phyloP scores from a whole-genome alignment of 805 yeast genomes.

The Saccharomycopsis babjevae region DNA sequence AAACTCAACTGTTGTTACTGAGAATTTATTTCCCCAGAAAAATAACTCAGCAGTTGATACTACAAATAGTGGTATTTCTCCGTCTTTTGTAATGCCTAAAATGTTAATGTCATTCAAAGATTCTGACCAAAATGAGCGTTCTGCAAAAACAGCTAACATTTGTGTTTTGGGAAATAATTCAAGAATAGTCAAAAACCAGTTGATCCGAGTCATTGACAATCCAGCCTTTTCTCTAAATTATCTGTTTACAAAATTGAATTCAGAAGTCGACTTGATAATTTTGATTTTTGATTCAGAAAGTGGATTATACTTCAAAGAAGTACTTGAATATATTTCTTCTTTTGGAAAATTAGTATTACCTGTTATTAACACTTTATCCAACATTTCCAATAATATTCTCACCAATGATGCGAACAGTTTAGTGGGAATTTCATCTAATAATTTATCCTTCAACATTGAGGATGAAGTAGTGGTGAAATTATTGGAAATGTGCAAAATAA shows the following conservation, averaged over 20 bases:
- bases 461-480: slow-evolving; percentile 9
- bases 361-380: slow-evolving; percentile 4
- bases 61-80: not conserved
- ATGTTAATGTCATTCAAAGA: slow-evolving; percentile 8
- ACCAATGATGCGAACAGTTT: slow-evolving; percentile 2
- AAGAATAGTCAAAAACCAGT: slow-evolving; percentile 5
- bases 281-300: slow-evolving; percentile 15
- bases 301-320: slow-evolving; percentile 15
- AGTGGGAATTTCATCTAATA: not conserved
- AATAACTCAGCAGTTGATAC: not conserved
- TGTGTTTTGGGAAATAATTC: slow-evolving; percentile 16
- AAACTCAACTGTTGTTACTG: not conserved
- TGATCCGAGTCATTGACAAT: slow-evolving; percentile 1
- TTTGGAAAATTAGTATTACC: slow-evolving; percentile 14
- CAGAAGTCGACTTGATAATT: slow-evolving; percentile 13
- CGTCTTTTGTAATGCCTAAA: slow-evolving; percentile 17
- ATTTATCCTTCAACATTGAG: slow-evolving; percentile 3
- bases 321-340: slow-evolving; percentile 10
- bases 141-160: not conserved
- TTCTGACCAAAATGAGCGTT: not conserved
- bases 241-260: slow-evolving; percentile 16
- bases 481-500: slow-evolving; percentile 10
- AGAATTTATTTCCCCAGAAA: not conserved
- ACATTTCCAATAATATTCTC: not conserved
- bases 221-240: slow-evolving; percentile 5